Evolutionary conservation across 768 basidiomycete genomes (phyloP).

Genomic region (Butyriboletus loyo): DNA sequence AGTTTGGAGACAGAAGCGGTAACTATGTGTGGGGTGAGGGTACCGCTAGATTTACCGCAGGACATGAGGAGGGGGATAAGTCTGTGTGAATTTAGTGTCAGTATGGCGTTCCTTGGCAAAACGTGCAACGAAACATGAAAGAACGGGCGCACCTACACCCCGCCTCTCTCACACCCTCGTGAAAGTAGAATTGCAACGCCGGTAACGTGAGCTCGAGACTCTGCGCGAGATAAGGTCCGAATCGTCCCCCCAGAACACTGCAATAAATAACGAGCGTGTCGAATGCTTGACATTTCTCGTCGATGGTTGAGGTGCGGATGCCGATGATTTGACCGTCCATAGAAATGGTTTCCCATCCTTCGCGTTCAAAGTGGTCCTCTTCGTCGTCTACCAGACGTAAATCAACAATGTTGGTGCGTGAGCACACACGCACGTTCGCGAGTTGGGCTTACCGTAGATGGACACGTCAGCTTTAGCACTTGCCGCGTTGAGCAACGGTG

Average conservation of each 20-base stretch:
- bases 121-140: not conserved
- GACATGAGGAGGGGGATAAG: conserved; percentile 68
- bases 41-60: too few species aligned
- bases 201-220: conserved; percentile 71
- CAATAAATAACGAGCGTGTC: conserved; percentile 83
- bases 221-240: conserved; percentile 71
- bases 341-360: conserved; percentile 76
- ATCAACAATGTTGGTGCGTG: not conserved
- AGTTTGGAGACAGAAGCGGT: conserved; percentile 64
- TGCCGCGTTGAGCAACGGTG: conserved; percentile 69
- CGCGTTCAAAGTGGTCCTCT: conserved; percentile 53
- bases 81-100: conserved; percentile 35
- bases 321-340: conserved; percentile 77
- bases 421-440: not conserved
- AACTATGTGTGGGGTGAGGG: conserved; percentile 69
- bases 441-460: conserved; percentile 50
- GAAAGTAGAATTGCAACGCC: conserved; percentile 72
- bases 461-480: conserved; percentile 78
- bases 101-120: too few species aligned
- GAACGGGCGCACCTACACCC: conserved; percentile 56
- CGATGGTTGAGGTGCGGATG: conserved; percentile 76
- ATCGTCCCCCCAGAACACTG: conserved; percentile 60
- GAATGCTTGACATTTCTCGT: conserved; percentile 86
- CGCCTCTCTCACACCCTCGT: conserved; percentile 81
- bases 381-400: conserved; percentile 46